phyloP scores from a whole-genome alignment of 2,329 filamentous ascomycete species.

The Colletotrichum chlorophyti region DNA sequence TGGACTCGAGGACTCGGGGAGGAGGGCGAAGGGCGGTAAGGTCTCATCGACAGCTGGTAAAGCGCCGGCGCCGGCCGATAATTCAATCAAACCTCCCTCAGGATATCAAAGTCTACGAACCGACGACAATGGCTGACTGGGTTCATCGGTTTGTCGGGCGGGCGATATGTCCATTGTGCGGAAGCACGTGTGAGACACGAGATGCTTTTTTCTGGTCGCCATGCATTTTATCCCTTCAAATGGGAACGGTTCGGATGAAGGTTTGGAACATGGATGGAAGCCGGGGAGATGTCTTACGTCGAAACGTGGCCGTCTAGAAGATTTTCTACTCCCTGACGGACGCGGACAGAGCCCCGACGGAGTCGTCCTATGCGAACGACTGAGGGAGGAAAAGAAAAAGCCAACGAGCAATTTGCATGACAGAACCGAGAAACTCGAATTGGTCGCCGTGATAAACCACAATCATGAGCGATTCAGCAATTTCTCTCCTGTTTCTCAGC shows the following conservation, averaged over 20 bases:
- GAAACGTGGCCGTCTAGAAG: not conserved
- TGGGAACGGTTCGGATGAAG: not conserved
- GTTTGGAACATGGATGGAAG: not conserved
- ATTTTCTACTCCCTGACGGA: not conserved
- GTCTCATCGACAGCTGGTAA: not conserved
- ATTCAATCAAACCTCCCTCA: too few species aligned
- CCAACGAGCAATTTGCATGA: not conserved
- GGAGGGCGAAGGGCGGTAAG: too few species aligned
- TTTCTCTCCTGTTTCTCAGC: not conserved
- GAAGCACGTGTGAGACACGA: constrained; percentile 7
- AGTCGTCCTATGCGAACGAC: not conserved
- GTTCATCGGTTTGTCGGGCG: not conserved
- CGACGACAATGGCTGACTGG: not conserved
- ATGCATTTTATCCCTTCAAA: not conserved
- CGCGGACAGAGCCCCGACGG: not conserved
- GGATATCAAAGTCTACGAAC: not conserved
- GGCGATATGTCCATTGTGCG: not conserved
- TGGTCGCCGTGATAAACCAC: constrained; percentile 3
- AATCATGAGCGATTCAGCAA: constrained; percentile 9
- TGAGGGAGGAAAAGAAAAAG: not conserved
- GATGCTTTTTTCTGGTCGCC: not conserved
- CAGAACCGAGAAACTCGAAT: constrained; percentile 2
- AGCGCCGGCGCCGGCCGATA: not conserved
- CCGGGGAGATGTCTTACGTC: not conserved
- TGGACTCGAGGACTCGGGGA: too few species aligned